phyloP scores from a whole-genome alignment of 257 asterid species.

The Solanum piurae region DNA sequence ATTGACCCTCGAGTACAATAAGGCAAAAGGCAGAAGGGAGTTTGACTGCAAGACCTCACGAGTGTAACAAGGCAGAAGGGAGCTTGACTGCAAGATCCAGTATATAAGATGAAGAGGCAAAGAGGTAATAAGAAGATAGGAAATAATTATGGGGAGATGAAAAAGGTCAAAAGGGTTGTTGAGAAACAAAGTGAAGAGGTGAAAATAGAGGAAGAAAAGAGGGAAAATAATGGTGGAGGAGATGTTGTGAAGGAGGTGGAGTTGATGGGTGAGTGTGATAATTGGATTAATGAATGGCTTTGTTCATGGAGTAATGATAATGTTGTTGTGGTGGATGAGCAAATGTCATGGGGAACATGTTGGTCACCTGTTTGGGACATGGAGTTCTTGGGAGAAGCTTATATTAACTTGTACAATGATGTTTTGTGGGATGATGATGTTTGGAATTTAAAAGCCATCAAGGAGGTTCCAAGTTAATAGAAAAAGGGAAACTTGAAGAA shows the following conservation, averaged over 20 bases:
- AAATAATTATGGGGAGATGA: background rate
- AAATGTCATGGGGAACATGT: conserved; percentile 44
- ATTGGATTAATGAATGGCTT: conserved; percentile 13
- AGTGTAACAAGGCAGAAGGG: background rate
- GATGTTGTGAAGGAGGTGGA: background rate
- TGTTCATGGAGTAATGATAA: conserved; percentile 15
- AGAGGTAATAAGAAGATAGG: background rate
- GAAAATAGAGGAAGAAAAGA: background rate
- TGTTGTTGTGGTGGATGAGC: conserved; percentile 29
- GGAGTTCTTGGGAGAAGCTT: conserved; percentile 26
- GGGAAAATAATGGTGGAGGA: background rate
- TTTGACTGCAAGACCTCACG: background rate
- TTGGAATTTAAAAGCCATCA: conserved; percentile 34
- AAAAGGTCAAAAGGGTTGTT: background rate
- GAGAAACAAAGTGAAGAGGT: background rate
- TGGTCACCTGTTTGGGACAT: conserved; percentile 53
- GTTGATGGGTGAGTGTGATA: background rate
- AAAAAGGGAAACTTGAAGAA: background rate
- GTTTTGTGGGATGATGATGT: conserved; percentile 47
- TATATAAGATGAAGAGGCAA: conserved; percentile 15
- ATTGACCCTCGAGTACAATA: background rate
- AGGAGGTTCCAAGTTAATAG: conserved; percentile 6
- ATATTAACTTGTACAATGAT: conserved; percentile 22
- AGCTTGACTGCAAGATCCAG: background rate
- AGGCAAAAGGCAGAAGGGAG: background rate